A percentile compares a stretch with the other conserved stretches of the same genome.
phyloP scores from a whole-genome alignment of 2,329 filamentous ascomycete species.

The Lanzia echinophila region DNA sequence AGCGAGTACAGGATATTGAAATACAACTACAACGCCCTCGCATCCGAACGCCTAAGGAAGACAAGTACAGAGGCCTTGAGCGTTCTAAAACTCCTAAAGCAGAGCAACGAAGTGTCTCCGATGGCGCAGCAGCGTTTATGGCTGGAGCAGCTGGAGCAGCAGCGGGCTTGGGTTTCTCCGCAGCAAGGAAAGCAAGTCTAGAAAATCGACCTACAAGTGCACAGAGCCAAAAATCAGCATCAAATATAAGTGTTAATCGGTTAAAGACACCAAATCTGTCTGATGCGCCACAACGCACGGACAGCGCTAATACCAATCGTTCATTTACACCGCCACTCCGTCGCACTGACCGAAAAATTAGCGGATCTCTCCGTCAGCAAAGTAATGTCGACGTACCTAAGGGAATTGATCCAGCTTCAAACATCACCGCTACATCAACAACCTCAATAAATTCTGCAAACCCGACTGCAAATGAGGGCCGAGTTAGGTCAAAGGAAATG shows the following conservation, averaged over 20 bases:
- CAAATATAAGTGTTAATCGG: conserved; percentile 26
- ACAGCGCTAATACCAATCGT: conserved; percentile 51
- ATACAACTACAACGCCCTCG: background rate
- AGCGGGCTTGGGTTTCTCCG: conserved; percentile 25
- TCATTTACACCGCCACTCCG: conserved; percentile 62
- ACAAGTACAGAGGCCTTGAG: conserved; percentile 25
- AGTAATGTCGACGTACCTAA: conserved; percentile 35
- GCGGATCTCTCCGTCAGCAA: conserved; percentile 61
- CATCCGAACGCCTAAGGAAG: conserved; percentile 18
- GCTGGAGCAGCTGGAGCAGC: conserved; percentile 23
- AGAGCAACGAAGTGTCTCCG: conserved; percentile 20
- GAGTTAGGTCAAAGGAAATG: conserved; percentile 79
- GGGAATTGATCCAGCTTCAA: conserved; percentile 40
- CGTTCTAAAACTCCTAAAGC: conserved; percentile 18
- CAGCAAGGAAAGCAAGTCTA: conserved; percentile 25
- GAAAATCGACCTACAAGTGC: conserved; percentile 26
- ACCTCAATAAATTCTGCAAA: conserved; percentile 48
- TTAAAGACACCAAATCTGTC: conserved; percentile 26
- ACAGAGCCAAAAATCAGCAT: conserved; percentile 21
- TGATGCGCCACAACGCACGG: conserved; percentile 41
- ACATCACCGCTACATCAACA: conserved; percentile 31
- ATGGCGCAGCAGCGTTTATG: conserved; percentile 17
- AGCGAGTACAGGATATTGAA: conserved; percentile 22
- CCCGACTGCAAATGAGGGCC: conserved; percentile 83
- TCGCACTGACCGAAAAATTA: conserved; percentile 58